Base-by-base conservation (phyloP, 2,329 filamentous ascomycete genomes). In the Metarhizium brunneum region DNA sequence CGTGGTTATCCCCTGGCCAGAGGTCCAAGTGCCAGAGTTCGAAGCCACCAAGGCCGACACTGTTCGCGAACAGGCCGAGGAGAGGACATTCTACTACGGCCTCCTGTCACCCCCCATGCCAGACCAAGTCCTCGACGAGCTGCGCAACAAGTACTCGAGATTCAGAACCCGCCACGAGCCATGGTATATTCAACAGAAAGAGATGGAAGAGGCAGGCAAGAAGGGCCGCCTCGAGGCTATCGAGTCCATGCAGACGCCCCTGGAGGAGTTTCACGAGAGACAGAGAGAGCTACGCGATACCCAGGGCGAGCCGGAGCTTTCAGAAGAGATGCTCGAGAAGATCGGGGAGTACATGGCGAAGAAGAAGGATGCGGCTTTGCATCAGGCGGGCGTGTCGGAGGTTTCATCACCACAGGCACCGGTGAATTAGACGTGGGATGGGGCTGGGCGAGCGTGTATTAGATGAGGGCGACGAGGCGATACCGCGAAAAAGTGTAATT, bases 111-210 rank as follows among this genome's bases (percentile, higher is more conserved):
- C 88, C 30, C 92, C 92, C 14, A 90, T 96, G 80, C 91, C 92
- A 5, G 72, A 77, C 35, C 74, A 72, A n/a, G 81, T 96, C 42
- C 80, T 95, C 61, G 85, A 96, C 69, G 92, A 97, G 76, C 77
- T 97, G 67, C 81, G 91, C 67, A 87, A 88, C 76, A 87, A 85
- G 68, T 95, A 86, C 79, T 88, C 86, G 63, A 83, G 81, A 64
- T 94, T 92, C 82, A 80, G 91, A 65, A 90, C 85, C 54, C 79
- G 89, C 50, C 90, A 95, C 73, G 87, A 91, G 60, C 74, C 81
- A 49, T 87, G 86, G 69, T 95, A 87, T 68, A 70, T 92, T 53
- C 76, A 76, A 61, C 73, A 76, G 71, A 86, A 85, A 76, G 76
- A 83, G 69, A 72, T 76, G 57, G 79, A 86, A 68, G 85, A 82